Conservation (phyloP, 306 rosid species). For the Potentilla sterilis region DNA sequence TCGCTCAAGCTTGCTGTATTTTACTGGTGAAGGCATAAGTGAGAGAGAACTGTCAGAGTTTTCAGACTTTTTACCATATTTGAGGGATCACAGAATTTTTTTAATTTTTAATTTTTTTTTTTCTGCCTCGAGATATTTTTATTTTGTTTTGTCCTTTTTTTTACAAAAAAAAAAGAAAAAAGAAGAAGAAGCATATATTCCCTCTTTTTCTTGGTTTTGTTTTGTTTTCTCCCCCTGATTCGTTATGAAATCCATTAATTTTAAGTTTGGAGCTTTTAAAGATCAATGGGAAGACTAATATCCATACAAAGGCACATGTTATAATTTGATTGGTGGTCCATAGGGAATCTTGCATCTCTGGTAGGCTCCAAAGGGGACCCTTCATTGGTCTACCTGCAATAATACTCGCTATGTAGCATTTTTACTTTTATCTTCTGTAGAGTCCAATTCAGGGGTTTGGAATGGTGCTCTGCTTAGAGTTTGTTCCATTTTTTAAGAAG, state of each 20-base stretch:
- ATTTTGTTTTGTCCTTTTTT: too few relatives aligned
- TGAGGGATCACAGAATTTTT: too few relatives aligned
- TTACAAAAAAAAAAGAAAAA: too few relatives aligned
- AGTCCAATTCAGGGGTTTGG: neutral
- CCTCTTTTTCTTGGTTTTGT: too few relatives aligned
- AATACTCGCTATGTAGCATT: neutral
- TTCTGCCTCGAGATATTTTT: too few relatives aligned
- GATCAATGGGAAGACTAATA: neutral
- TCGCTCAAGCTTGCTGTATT: neutral
- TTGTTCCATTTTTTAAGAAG: too few relatives aligned
- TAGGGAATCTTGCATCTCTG: neutral
- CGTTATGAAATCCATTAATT: neutral
- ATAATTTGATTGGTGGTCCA: neutral
- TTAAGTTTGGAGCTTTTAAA: neutral
- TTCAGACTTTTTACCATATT: neutral
- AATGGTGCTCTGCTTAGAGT: neutral
- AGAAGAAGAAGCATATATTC: too few relatives aligned
- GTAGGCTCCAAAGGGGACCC: neutral
- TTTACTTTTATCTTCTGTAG: too few relatives aligned
- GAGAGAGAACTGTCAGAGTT: neutral
- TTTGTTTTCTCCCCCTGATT: neutral
- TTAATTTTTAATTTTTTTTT: too few relatives aligned
- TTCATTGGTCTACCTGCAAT: neutral
- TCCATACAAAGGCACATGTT: neutral
- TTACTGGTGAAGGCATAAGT: neutral